Evolutionary conservation across 2,329 filamentous ascomycete genomes (phyloP).

Genomic region (Grosmannia huntii): DNA sequence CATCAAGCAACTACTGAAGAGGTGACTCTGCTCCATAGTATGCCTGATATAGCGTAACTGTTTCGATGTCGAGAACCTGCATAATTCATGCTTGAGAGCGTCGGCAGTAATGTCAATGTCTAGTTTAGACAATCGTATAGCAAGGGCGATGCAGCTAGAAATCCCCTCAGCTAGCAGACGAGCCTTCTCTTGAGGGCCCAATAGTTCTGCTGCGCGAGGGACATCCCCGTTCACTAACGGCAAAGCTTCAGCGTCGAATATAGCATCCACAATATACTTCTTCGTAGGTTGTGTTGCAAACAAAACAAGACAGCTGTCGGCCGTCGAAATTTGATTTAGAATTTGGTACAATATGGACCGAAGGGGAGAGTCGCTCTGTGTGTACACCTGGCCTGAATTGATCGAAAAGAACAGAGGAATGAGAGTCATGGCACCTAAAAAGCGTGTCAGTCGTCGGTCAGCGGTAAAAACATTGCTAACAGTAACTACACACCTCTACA

Average conservation of each 20-base stretch:
- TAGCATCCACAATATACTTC: conserved; percentile 17
- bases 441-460: background rate
- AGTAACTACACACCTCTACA: conserved; percentile 3
- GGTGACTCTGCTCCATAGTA: conserved; percentile 17
- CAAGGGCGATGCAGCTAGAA: conserved; percentile 20
- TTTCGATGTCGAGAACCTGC: conserved; percentile 18
- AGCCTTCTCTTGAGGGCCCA: conserved; percentile 20
- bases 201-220: conserved; percentile 15
- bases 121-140: conserved; percentile 13
- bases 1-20: conserved; percentile 22
- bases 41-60: conserved; percentile 18
- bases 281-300: conserved; percentile 13
- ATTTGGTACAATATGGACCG: conserved; percentile 16
- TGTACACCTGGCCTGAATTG: conserved; percentile 16
- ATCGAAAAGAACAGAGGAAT: conserved; percentile 16
- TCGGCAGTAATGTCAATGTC: conserved; percentile 11
- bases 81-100: conserved; percentile 17
- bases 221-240: conserved; percentile 19
- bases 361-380: conserved; percentile 16
- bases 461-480: background rate
- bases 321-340: conserved; percentile 14
- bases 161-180: conserved; percentile 23
- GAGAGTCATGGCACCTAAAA: conserved; percentile 17
- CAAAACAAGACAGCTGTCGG: conserved; percentile 10
- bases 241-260: conserved; percentile 21